A percentile compares a stretch with the other conserved stretches of the same genome.
Conservation (phyloP, 2,329 filamentous ascomycete genomes). For the Malbranchea zuffiana region DNA sequence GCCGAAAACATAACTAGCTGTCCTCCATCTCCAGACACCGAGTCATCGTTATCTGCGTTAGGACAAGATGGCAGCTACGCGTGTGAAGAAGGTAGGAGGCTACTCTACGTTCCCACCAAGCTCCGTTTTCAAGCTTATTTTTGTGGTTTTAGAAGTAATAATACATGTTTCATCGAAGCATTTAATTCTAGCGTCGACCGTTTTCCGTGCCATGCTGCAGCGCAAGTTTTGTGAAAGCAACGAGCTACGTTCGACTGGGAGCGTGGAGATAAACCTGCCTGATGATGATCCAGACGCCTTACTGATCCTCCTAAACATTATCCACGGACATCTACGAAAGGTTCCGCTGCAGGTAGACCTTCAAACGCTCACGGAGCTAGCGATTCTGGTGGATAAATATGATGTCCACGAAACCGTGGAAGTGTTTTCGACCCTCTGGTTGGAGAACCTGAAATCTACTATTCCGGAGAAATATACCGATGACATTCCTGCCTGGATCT, state of each 20-base stretch:
- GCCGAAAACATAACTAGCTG: neutral
- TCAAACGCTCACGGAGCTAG: constrained; percentile 12
- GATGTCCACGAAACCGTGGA: constrained; percentile 14
- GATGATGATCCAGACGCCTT: constrained; percentile 24
- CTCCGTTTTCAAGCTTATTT: neutral
- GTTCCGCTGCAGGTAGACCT: constrained; percentile 17
- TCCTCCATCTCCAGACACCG: neutral
- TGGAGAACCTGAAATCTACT: constrained; percentile 11
- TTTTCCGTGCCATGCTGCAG: constrained; percentile 16
- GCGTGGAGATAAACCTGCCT: constrained; percentile 18
- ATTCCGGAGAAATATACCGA: constrained; percentile 13
- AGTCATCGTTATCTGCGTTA: neutral
- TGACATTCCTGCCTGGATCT: constrained; percentile 14
- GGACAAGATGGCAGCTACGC: neutral
- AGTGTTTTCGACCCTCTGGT: constrained; percentile 16
- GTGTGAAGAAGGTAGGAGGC: constrained; percentile 14
- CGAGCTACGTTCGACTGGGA: constrained; percentile 9
- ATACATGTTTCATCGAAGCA: constrained; percentile 15
- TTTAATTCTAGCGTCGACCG: constrained; percentile 14
- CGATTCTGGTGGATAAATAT: constrained; percentile 17
- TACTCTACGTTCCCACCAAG: neutral
- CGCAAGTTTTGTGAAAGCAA: constrained; percentile 15
- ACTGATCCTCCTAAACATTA: constrained; percentile 23
- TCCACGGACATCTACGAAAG: constrained; percentile 21
- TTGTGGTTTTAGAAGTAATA: constrained; percentile 11